Evolutionary conservation across 441 rosid species (phyloP), one percentile per base, ranked within the genome.

Genomic region (Viola pubescens): DNA sequence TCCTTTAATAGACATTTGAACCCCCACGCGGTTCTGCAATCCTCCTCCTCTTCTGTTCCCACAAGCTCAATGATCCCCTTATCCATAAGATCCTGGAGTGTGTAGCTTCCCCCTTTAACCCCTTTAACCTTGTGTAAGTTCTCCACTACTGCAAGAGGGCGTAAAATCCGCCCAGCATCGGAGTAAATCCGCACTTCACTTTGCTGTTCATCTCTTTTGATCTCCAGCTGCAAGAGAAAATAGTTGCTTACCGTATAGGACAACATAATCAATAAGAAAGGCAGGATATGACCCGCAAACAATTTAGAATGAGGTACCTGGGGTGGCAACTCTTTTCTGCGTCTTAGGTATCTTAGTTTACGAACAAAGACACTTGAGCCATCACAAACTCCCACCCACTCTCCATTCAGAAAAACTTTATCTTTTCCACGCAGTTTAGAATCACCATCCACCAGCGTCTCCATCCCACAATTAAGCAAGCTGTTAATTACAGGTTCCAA

Each of bases 41-140:
- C 98, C 60, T 94, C 97, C 72, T 94, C 98, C 74, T 89, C 97
- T 74, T 89, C 97, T 1, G 82, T 75, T 56, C 98, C 97, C 39
- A 87, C 50, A 50, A 89, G 70, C 78, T 92, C 95, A 3, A 87
- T 63, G 4, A 92, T 84, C 61, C 96, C 91, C 61, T 70, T 73
- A 71, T 84, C 87, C 61, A 89, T 64, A 62, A 89, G 86, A 69
- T 73, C 59, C 40, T 71, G 70, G 58, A 94, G 85, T 63, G 68
- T 60, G 49, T 74, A 81, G 19, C 48, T 73, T 10, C 70, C 72
- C 13, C 81, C 89, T 66, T 89, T 88, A 2, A 78, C 70, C 19
- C 69, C 63, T 62, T 75, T 80, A 45, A 82, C 52, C 73, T 76
- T 85, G 61, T 59, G 56, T 40, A 89, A 72, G 68, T 88, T 90